A percentile compares a stretch with the other conserved stretches of the same genome.
Evolutionary conservation across 2,329 filamentous ascomycete genomes (phyloP).

Genomic region (Neofusicoccum ribis): DNA sequence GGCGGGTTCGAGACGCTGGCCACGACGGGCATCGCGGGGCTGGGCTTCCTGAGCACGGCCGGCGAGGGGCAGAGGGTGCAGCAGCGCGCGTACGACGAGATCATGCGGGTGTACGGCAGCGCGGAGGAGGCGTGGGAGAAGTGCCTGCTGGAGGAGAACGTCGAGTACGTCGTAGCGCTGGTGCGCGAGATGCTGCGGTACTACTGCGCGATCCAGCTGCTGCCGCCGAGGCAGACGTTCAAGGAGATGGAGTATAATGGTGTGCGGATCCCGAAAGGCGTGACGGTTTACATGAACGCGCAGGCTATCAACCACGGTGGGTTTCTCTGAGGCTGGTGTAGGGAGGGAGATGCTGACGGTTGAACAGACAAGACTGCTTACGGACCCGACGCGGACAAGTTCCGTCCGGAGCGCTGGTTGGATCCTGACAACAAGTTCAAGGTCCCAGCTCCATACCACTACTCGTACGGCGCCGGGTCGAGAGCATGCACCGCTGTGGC

Average conservation of each 20-base stretch:
- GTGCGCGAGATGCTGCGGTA: slow-evolving; percentile 17
- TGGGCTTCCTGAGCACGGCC: neutral
- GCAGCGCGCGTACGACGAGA: slow-evolving; percentile 6
- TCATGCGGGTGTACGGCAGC: slow-evolving; percentile 6
- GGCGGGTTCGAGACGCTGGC: slow-evolving; percentile 17
- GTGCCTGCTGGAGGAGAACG: slow-evolving; percentile 12
- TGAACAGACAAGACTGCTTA: slow-evolving; percentile 7
- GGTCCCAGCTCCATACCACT: slow-evolving; percentile 12
- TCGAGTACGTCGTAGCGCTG: slow-evolving; percentile 15
- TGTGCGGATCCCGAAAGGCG: slow-evolving; percentile 3
- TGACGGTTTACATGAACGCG: slow-evolving; percentile 18
- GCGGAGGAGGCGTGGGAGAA: slow-evolving; percentile 12
- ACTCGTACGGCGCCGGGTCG: slow-evolving; percentile 16
- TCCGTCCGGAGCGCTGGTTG: slow-evolving; percentile 17
- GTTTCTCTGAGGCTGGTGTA: neutral
- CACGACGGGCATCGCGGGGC: slow-evolving; percentile 9
- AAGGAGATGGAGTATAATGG: slow-evolving; percentile 14
- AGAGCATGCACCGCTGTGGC: slow-evolving; percentile 13
- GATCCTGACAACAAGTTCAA: slow-evolving; percentile 6
- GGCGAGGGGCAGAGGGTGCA: slow-evolving; percentile 8
- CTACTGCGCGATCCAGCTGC: slow-evolving; percentile 17
- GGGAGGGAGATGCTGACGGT: neutral
- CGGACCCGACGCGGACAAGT: slow-evolving; percentile 10
- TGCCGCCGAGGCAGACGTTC: slow-evolving; percentile 17
- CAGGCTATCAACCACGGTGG: slow-evolving; percentile 19